phyloP scores from a whole-genome alignment of 805 yeast species.

The Yarrowia phangngaensis region DNA sequence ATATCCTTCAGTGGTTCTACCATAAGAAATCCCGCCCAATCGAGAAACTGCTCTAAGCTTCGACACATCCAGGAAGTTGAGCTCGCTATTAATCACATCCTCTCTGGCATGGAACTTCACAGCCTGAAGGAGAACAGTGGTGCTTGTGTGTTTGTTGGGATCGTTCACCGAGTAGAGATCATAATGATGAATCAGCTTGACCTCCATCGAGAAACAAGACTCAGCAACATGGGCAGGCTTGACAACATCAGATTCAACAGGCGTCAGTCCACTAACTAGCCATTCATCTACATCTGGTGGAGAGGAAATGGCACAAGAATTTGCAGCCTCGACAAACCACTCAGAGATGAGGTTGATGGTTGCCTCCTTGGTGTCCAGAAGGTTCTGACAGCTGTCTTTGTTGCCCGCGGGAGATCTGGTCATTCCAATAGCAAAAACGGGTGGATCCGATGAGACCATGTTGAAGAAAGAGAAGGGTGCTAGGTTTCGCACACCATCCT shows the following conservation, averaged over 20 bases:
- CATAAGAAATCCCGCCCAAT: constrained; percentile 51
- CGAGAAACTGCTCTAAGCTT: constrained; percentile 55
- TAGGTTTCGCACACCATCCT: constrained; percentile 47
- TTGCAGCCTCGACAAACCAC: constrained; percentile 65
- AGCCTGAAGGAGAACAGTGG: constrained; percentile 51
- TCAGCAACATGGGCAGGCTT: constrained; percentile 58
- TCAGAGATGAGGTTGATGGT: constrained; percentile 57
- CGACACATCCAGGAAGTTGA: constrained; percentile 43
- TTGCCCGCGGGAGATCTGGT: constrained; percentile 41
- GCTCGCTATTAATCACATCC: constrained; percentile 47
- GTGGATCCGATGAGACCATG: constrained; percentile 52
- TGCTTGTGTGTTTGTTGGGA: constrained; percentile 41
- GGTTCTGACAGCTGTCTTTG: constrained; percentile 53
- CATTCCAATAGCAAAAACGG: constrained; percentile 52
- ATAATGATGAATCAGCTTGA: constrained; percentile 46
- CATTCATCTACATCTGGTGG: constrained; percentile 55
- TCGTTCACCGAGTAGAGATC: constrained; percentile 46
- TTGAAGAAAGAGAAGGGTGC: constrained; percentile 61
- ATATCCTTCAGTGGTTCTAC: constrained; percentile 46
- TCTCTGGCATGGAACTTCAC: constrained; percentile 55
- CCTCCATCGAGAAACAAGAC: constrained; percentile 57
- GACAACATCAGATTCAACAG: constrained; percentile 45
- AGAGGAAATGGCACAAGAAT: constrained; percentile 46
- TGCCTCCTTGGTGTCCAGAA: constrained; percentile 51
- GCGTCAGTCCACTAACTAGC: constrained; percentile 53